Evolutionary conservation across 352 stramenopile genomes (phyloP), one percentile per base, ranked within the genome.

Genomic region (Pythium scleroteichum): DNA sequence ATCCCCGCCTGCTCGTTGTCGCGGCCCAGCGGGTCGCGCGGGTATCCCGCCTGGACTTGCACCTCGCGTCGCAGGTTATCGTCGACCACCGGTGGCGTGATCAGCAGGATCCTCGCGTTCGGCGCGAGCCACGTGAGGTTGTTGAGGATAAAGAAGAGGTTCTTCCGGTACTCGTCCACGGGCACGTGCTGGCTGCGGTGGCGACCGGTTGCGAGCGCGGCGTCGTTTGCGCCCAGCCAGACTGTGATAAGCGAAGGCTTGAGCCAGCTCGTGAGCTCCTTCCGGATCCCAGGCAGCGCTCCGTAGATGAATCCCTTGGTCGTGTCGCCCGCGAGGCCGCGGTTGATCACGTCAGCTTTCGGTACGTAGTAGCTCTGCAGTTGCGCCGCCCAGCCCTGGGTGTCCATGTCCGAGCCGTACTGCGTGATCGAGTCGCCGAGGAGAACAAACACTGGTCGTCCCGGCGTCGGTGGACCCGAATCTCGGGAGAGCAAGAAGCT

Each of bases 141-240:
- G 23, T 50, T 29, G 42, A 59, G 19, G 82, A 53, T 64, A 14
- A 35, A 6, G 17, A 32, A 24, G 2, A 64, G 17, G 53, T 91
- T 89, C 6, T 41, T 26, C 1, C 41, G 23, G 60, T 82, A 91
- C 22, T 72, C 64, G 9, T 71, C 68, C 9, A 88, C n/a, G 7
- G 73, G 72, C 23, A 91, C 81, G 49, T 88, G 66, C 39, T 79
- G 72, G 13, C 51, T 52, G 23, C 59, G 51, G 24, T 69, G 63
- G 17, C 52, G 39, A 33, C 79, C 78, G 41, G 76, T 50, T 1
- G 50, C 13, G 5, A 81, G 50, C 4, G 75, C 73, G 1, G 81
- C 78, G 50, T 90, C 81, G 59, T 90, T 90, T 20, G 78, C 72
- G 17, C 81, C 81, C 2, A 87, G 66, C 71, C 74, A 88, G 10